Evolutionary conservation across 2,329 filamentous ascomycete species (phyloP).

Genomic region (Fusarium chlamydosporum): DNA sequence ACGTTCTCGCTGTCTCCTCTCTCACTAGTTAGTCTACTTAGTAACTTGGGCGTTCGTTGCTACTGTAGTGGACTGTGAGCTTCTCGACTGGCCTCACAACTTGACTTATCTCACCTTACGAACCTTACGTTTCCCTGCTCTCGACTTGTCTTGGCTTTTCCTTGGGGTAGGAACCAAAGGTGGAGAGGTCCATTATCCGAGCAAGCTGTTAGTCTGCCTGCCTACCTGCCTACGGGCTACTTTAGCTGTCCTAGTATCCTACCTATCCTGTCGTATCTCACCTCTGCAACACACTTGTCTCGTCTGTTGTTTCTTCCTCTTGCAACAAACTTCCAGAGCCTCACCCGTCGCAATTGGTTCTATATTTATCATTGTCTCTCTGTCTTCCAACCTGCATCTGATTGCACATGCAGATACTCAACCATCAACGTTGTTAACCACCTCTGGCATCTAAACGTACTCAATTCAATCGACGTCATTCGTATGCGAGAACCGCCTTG

Average conservation of each 20-base stretch:
- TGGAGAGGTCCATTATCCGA: conserved; percentile 26
- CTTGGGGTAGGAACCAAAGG: conserved; percentile 31
- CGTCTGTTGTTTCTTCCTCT: conserved; percentile 34
- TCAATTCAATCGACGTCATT: conserved; percentile 39
- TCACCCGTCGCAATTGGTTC: conserved; percentile 32
- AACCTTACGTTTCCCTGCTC: conserved; percentile 16
- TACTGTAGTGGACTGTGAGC: conserved; percentile 22
- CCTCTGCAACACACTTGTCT: conserved; percentile 31
- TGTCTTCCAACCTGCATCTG: conserved; percentile 3
- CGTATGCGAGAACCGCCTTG: conserved; percentile 26
- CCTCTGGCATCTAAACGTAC: not conserved
- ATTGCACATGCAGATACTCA: conserved; percentile 17
- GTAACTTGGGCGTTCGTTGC: not conserved
- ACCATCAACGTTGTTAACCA: conserved; percentile 1
- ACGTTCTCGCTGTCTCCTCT: conserved; percentile 2
- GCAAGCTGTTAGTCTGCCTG: conserved; percentile 4
- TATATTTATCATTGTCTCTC: conserved; percentile 18
- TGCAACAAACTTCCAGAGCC: conserved; percentile 38
- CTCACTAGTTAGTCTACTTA: conserved; percentile 19
- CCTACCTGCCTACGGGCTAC: conserved; percentile 5
- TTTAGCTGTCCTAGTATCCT: conserved; percentile 6
- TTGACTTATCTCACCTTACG: conserved; percentile 11
- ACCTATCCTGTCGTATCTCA: conserved; percentile 19
- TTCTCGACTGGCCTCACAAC: conserved; percentile 32
- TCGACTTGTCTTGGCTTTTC: conserved; percentile 19